Evolutionary conservation across 805 yeast genomes (phyloP).

Genomic region (Maudiozyma pseudohumilis): DNA sequence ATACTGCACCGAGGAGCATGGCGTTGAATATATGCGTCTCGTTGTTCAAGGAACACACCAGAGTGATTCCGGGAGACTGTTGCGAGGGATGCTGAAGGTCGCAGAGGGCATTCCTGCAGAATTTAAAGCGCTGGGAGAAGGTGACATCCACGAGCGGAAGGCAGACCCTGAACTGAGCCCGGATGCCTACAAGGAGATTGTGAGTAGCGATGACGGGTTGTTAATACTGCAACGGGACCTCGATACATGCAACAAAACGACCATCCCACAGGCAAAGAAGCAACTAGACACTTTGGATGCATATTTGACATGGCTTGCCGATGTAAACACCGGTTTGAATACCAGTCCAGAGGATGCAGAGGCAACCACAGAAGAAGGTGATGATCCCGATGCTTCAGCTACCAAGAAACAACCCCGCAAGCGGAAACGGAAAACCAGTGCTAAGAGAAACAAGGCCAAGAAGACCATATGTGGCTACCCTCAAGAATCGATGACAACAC

Average conservation of each 20-base stretch:
- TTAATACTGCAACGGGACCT: slow-evolving; percentile 10
- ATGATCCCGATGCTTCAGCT: background rate
- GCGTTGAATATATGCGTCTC: slow-evolving; percentile 27
- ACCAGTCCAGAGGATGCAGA: slow-evolving; percentile 1
- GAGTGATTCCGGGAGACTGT: slow-evolving; percentile 5
- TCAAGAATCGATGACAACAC: slow-evolving; percentile 7
- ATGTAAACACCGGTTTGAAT: slow-evolving; percentile 14
- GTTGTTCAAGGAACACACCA: slow-evolving; percentile 4
- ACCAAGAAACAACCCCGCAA: slow-evolving; percentile 1
- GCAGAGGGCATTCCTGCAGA: slow-evolving; percentile 4
- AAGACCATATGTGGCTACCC: slow-evolving; percentile 24
- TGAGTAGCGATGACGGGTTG: slow-evolving; percentile 13
- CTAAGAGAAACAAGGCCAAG: slow-evolving; percentile 7
- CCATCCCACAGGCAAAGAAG: slow-evolving; percentile 10
- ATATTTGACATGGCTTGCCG: slow-evolving; percentile 28
- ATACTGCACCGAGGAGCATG: slow-evolving; percentile 71
- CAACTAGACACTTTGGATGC: slow-evolving; percentile 9
- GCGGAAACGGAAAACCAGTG: slow-evolving; percentile 10
- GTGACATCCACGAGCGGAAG: slow-evolving; percentile 13
- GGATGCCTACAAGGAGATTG: slow-evolving; percentile 11
- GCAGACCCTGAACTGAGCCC: slow-evolving; percentile 8
- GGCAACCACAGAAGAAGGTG: background rate
- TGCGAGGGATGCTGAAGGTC: slow-evolving; percentile 10
- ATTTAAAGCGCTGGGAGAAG: slow-evolving; percentile 17
- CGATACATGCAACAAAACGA: slow-evolving; percentile 8